Conservation (phyloP, 2,329 filamentous ascomycete species). For the Triangularia verruculosa region DNA sequence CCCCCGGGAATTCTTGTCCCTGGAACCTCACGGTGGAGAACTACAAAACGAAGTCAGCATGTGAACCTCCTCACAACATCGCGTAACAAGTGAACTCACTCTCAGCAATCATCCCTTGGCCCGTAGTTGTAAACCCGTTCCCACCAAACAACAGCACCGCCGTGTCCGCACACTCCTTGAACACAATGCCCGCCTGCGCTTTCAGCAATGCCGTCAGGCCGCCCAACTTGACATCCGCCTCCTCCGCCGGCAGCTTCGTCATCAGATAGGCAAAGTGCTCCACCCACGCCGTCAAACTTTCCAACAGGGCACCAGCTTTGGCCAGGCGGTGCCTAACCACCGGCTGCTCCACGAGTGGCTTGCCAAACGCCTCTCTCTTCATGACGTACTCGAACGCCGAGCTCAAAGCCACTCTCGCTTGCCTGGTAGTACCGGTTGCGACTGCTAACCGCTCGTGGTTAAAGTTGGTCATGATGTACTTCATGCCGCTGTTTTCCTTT, state of each 20-base stretch:
- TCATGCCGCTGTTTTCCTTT: conserved; percentile 67
- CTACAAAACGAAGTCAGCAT: conserved; percentile 33
- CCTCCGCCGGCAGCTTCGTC: conserved; percentile 57
- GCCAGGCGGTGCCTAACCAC: conserved; percentile 72
- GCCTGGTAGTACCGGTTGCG: conserved; percentile 60
- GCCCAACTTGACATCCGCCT: conserved; percentile 63
- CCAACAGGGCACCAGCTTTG: conserved; percentile 65
- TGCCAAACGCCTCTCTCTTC: conserved; percentile 39
- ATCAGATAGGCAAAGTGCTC: conserved; percentile 69
- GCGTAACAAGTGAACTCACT: conserved; percentile 46
- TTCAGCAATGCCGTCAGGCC: conserved; percentile 71
- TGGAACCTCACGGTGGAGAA: conserved; percentile 62
- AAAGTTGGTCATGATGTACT: conserved; percentile 75
- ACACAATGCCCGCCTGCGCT: conserved; percentile 67
- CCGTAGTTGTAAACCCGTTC: conserved; percentile 66
- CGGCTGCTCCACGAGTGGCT: conserved; percentile 66
- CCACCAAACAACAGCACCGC: conserved; percentile 72
- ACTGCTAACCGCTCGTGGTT: conserved; percentile 73
- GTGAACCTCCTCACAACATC: too few relatives aligned
- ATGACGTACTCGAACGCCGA: conserved; percentile 39
- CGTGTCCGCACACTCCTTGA: conserved; percentile 68
- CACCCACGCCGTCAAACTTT: conserved; percentile 69
- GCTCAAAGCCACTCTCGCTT: conserved; percentile 44
- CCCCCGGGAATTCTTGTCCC: conserved; percentile 64
- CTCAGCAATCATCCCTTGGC: conserved; percentile 69